phyloP scores from a whole-genome alignment of 176 grass and related monocot species.

The Rhynchospora tenuis region DNA sequence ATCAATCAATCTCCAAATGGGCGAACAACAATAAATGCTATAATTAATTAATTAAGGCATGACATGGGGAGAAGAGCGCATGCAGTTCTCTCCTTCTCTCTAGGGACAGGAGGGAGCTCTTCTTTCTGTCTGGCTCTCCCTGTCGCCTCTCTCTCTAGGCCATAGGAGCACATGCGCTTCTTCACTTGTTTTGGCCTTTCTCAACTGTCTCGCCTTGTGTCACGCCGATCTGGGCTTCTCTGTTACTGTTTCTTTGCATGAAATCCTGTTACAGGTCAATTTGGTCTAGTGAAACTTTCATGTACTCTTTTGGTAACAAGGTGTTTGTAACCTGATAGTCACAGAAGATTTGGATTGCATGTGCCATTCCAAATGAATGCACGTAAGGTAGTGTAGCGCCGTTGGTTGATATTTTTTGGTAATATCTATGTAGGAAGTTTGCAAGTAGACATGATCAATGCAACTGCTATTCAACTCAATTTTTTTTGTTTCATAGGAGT shows the following conservation, averaged over 20 bases:
- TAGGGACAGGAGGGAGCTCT: neutral
- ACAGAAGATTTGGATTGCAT: neutral
- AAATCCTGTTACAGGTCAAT: neutral
- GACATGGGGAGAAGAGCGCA: neutral
- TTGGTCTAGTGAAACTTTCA: neutral
- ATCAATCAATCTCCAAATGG: neutral
- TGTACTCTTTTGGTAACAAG: neutral
- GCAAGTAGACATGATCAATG: neutral
- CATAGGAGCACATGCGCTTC: neutral
- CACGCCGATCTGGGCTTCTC: neutral
- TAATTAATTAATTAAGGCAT: neutral
- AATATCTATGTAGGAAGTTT: neutral
- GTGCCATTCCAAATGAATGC: neutral
- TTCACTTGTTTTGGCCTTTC: neutral
- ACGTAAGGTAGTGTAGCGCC: neutral
- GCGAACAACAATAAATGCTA: neutral
- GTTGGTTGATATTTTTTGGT: neutral
- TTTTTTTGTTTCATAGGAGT: neutral
- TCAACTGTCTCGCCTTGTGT: slow-evolving; percentile 21
- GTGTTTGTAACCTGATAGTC: neutral
- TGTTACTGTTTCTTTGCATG: neutral
- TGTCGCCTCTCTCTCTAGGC: neutral
- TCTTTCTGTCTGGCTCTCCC: neutral
- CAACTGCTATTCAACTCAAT: neutral
- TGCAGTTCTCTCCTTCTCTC: neutral